Evolutionary conservation across 768 basidiomycete species (phyloP).

Genomic region (Suillus sp.): DNA sequence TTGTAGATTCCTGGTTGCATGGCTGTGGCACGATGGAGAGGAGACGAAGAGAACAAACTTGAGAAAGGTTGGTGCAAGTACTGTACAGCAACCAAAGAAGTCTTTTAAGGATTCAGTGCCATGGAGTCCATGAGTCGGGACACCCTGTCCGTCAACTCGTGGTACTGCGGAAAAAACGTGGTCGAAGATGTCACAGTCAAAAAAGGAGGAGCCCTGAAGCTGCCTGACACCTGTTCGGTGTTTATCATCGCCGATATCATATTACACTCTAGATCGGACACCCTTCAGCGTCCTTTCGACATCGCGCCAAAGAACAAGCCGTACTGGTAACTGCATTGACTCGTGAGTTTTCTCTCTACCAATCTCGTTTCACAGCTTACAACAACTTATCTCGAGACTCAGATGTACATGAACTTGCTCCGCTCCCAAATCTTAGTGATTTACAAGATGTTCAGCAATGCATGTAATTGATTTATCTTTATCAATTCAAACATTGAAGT

Average conservation of each 20-base stretch:
- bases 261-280: neutral
- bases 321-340: neutral
- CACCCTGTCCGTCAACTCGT: neutral
- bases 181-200: neutral
- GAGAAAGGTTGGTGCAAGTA: neutral
- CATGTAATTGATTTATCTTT: neutral
- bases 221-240: no score
- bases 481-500: neutral
- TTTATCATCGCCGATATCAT: neutral
- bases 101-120: neutral
- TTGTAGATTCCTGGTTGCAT: slow-evolving; percentile 35
- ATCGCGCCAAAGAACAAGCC: neutral
- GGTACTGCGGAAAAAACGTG: neutral
- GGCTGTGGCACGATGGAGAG: neutral
- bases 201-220: neutral
- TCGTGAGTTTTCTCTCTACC: neutral
- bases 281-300: neutral
- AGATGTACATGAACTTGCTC: neutral
- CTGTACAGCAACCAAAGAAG: neutral
- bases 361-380: neutral
- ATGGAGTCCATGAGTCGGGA: neutral
- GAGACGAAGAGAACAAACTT: neutral
- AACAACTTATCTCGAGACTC: neutral
- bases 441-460: neutral
- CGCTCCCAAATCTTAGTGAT: neutral